Evolutionary conservation across 139 green algal genomes (phyloP).

Genomic region (Monoraphidium neglectum): DNA sequence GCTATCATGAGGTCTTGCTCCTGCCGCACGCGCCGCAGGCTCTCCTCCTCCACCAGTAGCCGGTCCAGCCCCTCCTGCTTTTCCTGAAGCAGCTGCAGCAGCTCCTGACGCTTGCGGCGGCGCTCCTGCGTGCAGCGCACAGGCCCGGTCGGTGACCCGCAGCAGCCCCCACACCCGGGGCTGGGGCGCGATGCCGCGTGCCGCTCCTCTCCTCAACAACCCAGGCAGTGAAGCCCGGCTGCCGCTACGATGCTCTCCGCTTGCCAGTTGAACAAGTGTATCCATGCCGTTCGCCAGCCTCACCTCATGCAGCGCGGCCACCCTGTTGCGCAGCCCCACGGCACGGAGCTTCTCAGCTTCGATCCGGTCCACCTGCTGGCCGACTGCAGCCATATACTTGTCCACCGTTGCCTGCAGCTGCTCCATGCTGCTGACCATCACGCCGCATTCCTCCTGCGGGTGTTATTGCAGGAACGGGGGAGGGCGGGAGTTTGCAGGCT

Average conservation of each 20-base stretch:
- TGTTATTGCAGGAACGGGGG: too few relatives aligned
- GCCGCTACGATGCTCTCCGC: neutral
- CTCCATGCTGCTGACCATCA: constrained; percentile 57
- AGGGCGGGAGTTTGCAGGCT: too few relatives aligned
- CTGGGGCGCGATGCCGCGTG: too few relatives aligned
- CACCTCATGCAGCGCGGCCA: constrained; percentile 64
- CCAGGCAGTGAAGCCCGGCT: neutral
- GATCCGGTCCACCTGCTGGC: constrained; percentile 59
- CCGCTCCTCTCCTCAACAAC: neutral
- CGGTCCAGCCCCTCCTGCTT: constrained; percentile 69
- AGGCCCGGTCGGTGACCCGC: too few relatives aligned
- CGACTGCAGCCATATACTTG: constrained; percentile 55
- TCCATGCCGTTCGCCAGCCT: neutral
- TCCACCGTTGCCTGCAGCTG: constrained; percentile 47
- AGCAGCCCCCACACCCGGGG: neutral
- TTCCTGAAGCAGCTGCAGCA: constrained; percentile 50
- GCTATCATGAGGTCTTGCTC: constrained; percentile 67
- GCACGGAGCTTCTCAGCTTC: constrained; percentile 70
- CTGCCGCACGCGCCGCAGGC: constrained; percentile 54
- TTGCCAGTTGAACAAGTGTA: neutral
- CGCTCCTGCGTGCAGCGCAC: too few relatives aligned
- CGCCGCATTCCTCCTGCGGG: constrained; percentile 55
- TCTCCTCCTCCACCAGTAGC: constrained; percentile 63
- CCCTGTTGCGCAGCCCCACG: constrained; percentile 63
- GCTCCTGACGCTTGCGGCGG: constrained; percentile 50